Evolutionary conservation across 179 eudicot species (phyloP), one percentile per base, ranked within the genome.

Genomic region (Carnegiea gigantea): DNA sequence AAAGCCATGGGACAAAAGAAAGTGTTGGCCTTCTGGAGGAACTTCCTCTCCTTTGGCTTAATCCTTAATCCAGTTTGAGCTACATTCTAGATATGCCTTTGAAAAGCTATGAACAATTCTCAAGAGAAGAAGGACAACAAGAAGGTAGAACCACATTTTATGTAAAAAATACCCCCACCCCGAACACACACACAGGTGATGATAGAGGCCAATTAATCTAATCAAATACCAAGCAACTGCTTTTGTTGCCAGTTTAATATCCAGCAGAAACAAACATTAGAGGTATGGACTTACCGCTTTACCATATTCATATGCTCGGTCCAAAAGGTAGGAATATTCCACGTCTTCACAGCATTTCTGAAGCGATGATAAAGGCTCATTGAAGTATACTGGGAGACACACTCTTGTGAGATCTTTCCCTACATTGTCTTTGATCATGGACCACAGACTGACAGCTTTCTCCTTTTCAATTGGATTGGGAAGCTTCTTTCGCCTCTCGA

Each of bases 311-410:
- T 89, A 92, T 48, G 98, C 98, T 77, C 85, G 91, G 82, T 95
- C 98, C 86, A 95, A 86, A 80, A 95, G 93, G 83, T 91, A 83
- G 43, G 98, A 95, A 77, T 93, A 95, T 82, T 95, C 98, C 84
- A 95, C 79, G 85, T 95, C 98, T 87, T 95, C 98, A 80, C 91
- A 95, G 78, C 98, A 95, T 82, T 92, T 95, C 78, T 95, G 98
- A 75, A 95, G 92, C 60, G 98, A 90, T 44, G 98, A 95, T 82
- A 92, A 86, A 79, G 98, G 98, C 85, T 95, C 98, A 70, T 95
- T 95, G 81, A 95, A 95, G 86, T 91, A 95, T 53, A 95, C 98
- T 38, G 98, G 98, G 20, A 95, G 95, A 86, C 98, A 95, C 43
- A 95, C 97, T 71, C 97, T 90, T 2, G 98, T 92, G 62, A 95